Base-by-base conservation (phyloP, 2,329 filamentous ascomycete species). In the Triangularia setosa region DNA sequence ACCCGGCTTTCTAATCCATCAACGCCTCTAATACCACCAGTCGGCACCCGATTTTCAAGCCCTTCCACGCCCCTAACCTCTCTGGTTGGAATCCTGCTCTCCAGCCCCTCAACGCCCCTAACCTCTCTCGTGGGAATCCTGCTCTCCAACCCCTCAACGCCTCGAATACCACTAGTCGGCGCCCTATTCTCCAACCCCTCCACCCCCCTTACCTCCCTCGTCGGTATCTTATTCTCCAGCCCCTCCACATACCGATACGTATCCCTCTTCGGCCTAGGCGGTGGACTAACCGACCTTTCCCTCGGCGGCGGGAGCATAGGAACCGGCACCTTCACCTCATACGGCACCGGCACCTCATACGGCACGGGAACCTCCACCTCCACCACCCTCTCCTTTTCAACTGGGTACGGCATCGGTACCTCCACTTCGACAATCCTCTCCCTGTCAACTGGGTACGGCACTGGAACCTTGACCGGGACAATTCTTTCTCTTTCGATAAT, bases 221-320 rank as follows among this genome's bases (percentile, higher is more conserved):
- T 55, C 24, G 40, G 40, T 21, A 48, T 48, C n/a, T 9, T 48
- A 21, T n/a, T 48, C 40, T 48, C 40, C 40, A 81, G 79, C 0
- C 79, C 81, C 64, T 85, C 81, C 58, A 85, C 78, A 68, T 85
- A 84, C 6, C 83, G 81, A 69, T 77, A 85, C 28, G 81, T 81
- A 11, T 52, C 27, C 24, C 40, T 27, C 21, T n/a, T 24, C 35
- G 57, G 33, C 40, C 33, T 40, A 1, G 40, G 35, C 21, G 57
- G 35, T 12, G 33, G 57, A n/a, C 30, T 33, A 0, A 77, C 78
- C 5, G 80, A 9, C n/a, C 30, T 33, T 9, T 33, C 30, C 30
- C 40, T 21, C 40, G 40, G 40, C 40, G 40, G 5, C 40, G 40
- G 40, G 6, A 48, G n/a, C 40, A 48, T 48, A 4, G 40, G 40